These are phyloP conservation scores for Lentinula sp. DNA, from an alignment of 768 basidiomycete species.

Conservation along the genomic window DNA sequence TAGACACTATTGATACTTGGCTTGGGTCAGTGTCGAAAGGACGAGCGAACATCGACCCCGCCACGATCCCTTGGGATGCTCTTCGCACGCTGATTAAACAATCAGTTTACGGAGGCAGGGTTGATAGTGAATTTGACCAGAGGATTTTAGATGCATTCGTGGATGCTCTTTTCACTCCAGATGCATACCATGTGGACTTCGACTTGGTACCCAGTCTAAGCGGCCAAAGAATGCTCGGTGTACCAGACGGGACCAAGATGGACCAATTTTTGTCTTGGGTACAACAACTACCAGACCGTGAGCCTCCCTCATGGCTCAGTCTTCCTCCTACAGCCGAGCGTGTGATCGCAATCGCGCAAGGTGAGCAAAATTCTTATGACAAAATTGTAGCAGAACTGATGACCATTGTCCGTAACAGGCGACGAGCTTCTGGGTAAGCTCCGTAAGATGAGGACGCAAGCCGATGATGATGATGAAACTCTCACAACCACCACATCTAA, in stretches of 20 bases:
- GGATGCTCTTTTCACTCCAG: constrained; percentile 79
- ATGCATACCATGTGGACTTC: constrained; percentile 92
- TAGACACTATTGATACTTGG: constrained; percentile 91
- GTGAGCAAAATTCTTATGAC: constrained; percentile 31
- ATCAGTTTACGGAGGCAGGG: constrained; percentile 90
- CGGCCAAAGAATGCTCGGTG: constrained; percentile 50
- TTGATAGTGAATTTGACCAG: constrained; percentile 96
- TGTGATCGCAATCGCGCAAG: constrained; percentile 87
- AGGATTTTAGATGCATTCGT: constrained; percentile 90
- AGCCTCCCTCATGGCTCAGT: constrained; percentile 92
- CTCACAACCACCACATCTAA: constrained; percentile 47
- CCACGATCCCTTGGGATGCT: constrained; percentile 90
- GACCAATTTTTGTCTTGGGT: constrained; percentile 92
- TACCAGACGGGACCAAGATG: constrained; percentile 90
- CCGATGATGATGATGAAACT: constrained; percentile 78
- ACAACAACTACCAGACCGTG: constrained; percentile 80
- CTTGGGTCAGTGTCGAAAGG: constrained; percentile 76
- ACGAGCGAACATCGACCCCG: constrained; percentile 87
- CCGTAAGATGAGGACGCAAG: constrained; percentile 86
- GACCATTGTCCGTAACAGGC: constrained; percentile 35
- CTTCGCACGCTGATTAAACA: constrained; percentile 92
- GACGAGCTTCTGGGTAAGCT: constrained; percentile 80
- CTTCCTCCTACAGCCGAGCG: constrained; percentile 90
- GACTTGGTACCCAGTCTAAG: constrained; percentile 67
- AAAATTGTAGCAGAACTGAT: background rate